Evolutionary conservation across 768 basidiomycete species (phyloP).

Genomic region (Leccinum sublutescens): DNA sequence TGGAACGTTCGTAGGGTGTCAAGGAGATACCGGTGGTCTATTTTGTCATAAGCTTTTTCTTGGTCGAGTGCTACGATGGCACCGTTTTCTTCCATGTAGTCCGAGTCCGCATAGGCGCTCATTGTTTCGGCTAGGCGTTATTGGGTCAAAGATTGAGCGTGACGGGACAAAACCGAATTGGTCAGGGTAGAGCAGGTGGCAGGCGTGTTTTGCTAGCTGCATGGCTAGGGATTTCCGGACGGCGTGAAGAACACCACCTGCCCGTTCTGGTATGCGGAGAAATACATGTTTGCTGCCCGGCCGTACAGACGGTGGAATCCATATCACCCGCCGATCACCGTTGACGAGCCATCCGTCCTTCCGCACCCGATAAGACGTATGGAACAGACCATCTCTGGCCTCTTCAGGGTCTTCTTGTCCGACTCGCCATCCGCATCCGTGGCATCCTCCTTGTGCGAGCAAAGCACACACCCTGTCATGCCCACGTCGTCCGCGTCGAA

Average conservation of each 20-base stretch:
- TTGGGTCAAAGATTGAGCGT: too few relatives aligned
- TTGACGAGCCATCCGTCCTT: conserved; percentile 23
- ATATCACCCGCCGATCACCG: conserved; percentile 16
- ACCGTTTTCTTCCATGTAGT: too few relatives aligned
- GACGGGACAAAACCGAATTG: too few relatives aligned
- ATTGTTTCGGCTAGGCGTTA: too few relatives aligned
- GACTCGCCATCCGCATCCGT: not conserved
- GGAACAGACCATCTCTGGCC: conserved; percentile 1
- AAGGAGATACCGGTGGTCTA: too few relatives aligned
- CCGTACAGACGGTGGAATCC: conserved; percentile 3
- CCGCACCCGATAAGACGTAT: conserved; percentile 13
- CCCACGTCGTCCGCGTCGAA: not conserved
- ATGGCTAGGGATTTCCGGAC: too few relatives aligned
- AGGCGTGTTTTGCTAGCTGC: too few relatives aligned
- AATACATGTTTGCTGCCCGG: conserved; percentile 8
- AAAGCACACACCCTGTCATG: not conserved
- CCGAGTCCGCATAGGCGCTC: too few relatives aligned
- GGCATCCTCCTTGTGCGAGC: not conserved
- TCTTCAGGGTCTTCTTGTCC: conserved; percentile 1
- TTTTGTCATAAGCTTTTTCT: too few relatives aligned
- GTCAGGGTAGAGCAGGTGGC: too few relatives aligned
- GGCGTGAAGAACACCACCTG: not conserved
- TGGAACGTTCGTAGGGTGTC: too few relatives aligned
- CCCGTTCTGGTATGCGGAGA: conserved; percentile 11
- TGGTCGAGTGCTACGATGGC: too few relatives aligned